phyloP scores from a whole-genome alignment of 2,329 filamentous ascomycete species.

The Eutypella sp. region DNA sequence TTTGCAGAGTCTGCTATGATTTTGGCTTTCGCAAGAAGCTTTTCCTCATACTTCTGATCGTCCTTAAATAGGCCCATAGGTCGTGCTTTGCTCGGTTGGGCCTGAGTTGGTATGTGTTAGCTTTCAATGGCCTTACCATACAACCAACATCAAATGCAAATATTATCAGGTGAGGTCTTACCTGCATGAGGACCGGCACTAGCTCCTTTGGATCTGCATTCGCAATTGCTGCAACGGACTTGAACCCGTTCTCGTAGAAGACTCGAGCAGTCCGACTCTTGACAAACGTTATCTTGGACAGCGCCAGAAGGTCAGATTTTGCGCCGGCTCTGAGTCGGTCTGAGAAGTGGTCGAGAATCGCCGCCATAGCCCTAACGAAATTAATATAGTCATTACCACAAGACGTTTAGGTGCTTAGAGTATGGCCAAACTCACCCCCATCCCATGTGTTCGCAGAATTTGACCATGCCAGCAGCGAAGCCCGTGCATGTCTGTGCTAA shows the following conservation, averaged over 20 bases:
- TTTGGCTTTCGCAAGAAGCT: constrained; percentile 61
- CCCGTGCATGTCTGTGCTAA: constrained; percentile 71
- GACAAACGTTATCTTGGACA: constrained; percentile 68
- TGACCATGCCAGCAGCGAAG: constrained; percentile 74
- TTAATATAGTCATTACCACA: constrained; percentile 6
- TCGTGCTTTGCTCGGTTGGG: constrained; percentile 61
- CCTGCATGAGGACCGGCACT: constrained; percentile 67
- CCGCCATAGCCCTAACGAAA: constrained; percentile 56
- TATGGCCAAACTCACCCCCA: constrained; percentile 50
- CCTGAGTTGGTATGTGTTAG: constrained; percentile 36
- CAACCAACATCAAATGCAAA: background rate
- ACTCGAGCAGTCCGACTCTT: constrained; percentile 71
- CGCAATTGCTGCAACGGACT: constrained; percentile 61
- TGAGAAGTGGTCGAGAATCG: constrained; percentile 69
- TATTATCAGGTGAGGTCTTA: constrained; percentile 24
- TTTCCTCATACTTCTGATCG: constrained; percentile 56
- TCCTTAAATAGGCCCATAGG: constrained; percentile 51
- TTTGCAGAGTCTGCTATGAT: constrained; percentile 66
- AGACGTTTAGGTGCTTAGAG: background rate
- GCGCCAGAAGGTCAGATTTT: constrained; percentile 62
- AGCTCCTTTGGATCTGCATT: constrained; percentile 65
- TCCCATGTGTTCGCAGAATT: constrained; percentile 72
- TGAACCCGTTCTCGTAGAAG: constrained; percentile 74
- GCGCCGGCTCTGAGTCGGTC: constrained; percentile 70
- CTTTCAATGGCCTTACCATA: constrained; percentile 5